Conservation (phyloP, 1,139 yeast genomes). For the Suhomyces bokatorum region DNA sequence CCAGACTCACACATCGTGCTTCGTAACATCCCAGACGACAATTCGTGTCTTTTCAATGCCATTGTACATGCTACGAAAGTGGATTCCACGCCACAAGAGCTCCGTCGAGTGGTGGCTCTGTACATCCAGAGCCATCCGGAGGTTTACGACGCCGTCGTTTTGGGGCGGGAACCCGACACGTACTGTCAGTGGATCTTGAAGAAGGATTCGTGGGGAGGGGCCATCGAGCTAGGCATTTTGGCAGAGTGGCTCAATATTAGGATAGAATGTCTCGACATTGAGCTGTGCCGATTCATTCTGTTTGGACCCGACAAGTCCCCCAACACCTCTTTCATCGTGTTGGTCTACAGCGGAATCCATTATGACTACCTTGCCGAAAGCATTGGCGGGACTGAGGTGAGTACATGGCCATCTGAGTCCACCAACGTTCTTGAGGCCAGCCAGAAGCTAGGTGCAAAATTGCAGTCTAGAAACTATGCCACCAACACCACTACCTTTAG, state of each 20-base stretch:
- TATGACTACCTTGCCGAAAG: slow-evolving; percentile 57
- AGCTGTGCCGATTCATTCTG: slow-evolving; percentile 58
- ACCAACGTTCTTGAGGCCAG: slow-evolving; percentile 38
- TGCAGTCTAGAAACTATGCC: slow-evolving; percentile 57
- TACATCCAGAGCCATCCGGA: slow-evolving; percentile 46
- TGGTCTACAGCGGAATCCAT: slow-evolving; percentile 74
- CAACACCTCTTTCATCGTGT: slow-evolving; percentile 44
- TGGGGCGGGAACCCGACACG: slow-evolving; percentile 52
- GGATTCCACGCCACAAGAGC: slow-evolving; percentile 35
- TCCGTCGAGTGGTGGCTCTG: slow-evolving; percentile 49
- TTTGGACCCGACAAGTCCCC: slow-evolving; percentile 47
- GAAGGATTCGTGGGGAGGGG: slow-evolving; percentile 82
- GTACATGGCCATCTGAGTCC: slow-evolving; percentile 10
- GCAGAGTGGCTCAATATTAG: slow-evolving; percentile 54
- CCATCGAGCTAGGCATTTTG: slow-evolving; percentile 71
- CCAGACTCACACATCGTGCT: slow-evolving; percentile 33
- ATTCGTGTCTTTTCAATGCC: slow-evolving; percentile 76
- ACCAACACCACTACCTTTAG: slow-evolving; percentile 67
- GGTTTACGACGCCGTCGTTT: slow-evolving; percentile 55
- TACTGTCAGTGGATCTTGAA: slow-evolving; percentile 65
- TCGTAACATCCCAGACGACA: slow-evolving; percentile 73
- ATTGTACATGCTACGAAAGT: slow-evolving; percentile 54
- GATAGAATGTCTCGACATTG: slow-evolving; percentile 67
- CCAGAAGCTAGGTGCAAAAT: slow-evolving; percentile 39
- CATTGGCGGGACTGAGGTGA: slow-evolving; percentile 27